Evolutionary conservation across 2,329 filamentous ascomycete genomes (phyloP).

Genomic region (Ceratocystis eucalypticola): DNA sequence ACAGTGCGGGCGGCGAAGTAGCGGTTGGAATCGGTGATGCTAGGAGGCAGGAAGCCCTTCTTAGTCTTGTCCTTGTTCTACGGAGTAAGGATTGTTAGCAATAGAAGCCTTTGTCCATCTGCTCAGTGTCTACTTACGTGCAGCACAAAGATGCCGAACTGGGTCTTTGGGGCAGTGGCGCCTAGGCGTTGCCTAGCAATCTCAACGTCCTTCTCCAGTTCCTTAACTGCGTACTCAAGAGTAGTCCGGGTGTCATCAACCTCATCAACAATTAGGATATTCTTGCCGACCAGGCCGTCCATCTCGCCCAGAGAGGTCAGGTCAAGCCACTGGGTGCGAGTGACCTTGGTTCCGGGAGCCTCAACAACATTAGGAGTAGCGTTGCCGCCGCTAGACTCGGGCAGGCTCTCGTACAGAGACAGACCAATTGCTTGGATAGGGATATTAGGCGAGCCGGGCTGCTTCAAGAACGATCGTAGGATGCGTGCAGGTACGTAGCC

Average conservation of each 20-base stretch:
- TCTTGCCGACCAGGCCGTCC: conserved; percentile 80
- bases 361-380: conserved; percentile 42
- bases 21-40: conserved; percentile 57
- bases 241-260: conserved; percentile 93
- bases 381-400: conserved; percentile 38
- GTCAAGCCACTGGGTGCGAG: conserved; percentile 96
- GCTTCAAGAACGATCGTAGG: conserved; percentile 92
- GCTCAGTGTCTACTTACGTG: conserved; percentile 47
- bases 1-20: conserved; percentile 83
- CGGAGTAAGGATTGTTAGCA: not conserved
- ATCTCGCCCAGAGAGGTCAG: conserved; percentile 69
- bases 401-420: conserved; percentile 83
- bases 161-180: conserved; percentile 51
- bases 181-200: conserved; percentile 61
- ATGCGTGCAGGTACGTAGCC: conserved; percentile 96
- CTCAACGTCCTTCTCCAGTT: conserved; percentile 90
- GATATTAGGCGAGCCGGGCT: conserved; percentile 76
- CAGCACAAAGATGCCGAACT: conserved; percentile 89
- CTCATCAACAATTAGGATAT: conserved; percentile 85
- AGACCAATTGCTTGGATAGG: conserved; percentile 98
- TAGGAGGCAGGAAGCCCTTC: conserved; percentile 70
- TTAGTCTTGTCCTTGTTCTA: conserved; percentile 96
- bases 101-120: not conserved
- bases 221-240: conserved; percentile 82
- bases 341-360: conserved; percentile 80